phyloP scores from a whole-genome alignment of 768 basidiomycete genomes.

The Kwoniella sp. region DNA sequence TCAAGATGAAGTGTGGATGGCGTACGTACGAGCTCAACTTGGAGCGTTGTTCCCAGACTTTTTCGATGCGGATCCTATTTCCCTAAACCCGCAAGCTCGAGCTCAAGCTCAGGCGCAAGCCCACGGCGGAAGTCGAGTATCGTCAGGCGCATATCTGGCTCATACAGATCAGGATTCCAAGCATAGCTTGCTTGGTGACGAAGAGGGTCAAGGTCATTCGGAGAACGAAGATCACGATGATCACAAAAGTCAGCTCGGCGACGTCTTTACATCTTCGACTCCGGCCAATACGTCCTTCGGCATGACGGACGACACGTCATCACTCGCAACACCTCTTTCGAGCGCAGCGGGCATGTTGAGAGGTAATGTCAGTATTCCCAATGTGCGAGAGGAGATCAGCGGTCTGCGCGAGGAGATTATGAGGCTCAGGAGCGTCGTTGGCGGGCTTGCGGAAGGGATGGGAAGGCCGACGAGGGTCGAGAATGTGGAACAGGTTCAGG shows the following conservation, averaged over 20 bases:
- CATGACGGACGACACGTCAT: slow-evolving; percentile 9
- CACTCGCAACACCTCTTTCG: slow-evolving; percentile 11
- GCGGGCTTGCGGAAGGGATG: slow-evolving; percentile 34
- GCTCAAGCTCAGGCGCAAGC: too few relatives aligned
- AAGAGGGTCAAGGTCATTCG: background rate
- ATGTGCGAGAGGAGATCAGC: slow-evolving; percentile 35
- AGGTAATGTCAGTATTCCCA: slow-evolving; percentile 16
- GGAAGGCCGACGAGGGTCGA: background rate
- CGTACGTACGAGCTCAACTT: slow-evolving; percentile 37
- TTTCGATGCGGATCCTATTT: slow-evolving; percentile 15
- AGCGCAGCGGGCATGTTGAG: slow-evolving; percentile 9
- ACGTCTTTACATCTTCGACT: background rate
- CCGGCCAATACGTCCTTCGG: background rate
- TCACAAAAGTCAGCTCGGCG: background rate
- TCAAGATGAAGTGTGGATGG: slow-evolving; percentile 41
- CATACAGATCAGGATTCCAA: too few relatives aligned
- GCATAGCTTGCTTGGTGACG: too few relatives aligned
- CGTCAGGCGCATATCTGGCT: background rate
- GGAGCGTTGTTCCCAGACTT: slow-evolving; percentile 40
- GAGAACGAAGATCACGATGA: background rate
- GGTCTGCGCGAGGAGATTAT: slow-evolving; percentile 39
- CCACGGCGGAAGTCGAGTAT: too few relatives aligned
- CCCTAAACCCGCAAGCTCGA: background rate
- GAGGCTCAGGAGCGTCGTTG: slow-evolving; percentile 39
- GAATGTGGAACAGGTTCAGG: too few relatives aligned